A percentile compares a stretch with the other conserved stretches of the same genome.
Evolutionary conservation across 2,329 filamentous ascomycete genomes (phyloP).

Genomic region (Colletotrichum musicola): DNA sequence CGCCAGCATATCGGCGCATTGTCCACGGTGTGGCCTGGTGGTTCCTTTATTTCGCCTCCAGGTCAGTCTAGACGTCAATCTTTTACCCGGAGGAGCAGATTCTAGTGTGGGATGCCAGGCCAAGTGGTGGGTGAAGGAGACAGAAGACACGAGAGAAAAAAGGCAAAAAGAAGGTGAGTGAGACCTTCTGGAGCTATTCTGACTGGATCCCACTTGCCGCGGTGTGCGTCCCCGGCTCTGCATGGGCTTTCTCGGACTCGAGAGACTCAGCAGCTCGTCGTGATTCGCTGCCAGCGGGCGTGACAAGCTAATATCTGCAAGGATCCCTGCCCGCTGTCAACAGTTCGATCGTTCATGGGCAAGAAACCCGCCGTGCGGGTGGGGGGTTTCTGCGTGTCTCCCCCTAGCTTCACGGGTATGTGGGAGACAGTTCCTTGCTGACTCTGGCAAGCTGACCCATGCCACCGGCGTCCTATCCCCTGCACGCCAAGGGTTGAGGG

Average conservation of each 20-base stretch:
- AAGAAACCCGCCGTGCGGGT: conserved; percentile 20
- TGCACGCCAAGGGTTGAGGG: conserved; percentile 36
- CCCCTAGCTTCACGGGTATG: conserved; percentile 27
- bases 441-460: conserved; percentile 6
- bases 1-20: conserved; percentile 25
- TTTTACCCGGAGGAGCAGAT: conserved; percentile 14
- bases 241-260: conserved; percentile 12
- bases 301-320: conserved; percentile 25
- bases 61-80: conserved; percentile 15
- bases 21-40: conserved; percentile 9
- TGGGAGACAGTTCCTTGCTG: conserved; percentile 25
- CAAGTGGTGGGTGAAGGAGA: too few species aligned
- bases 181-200: conserved; percentile 1
- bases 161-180: not conserved
- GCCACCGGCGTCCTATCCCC: conserved; percentile 20
- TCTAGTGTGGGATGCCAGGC: not conserved
- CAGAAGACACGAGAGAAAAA: too few species aligned
- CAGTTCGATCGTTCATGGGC: conserved; percentile 28
- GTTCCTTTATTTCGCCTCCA: conserved; percentile 6
- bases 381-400: conserved; percentile 14
- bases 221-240: conserved; percentile 23
- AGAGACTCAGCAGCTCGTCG: not conserved
- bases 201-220: conserved; percentile 28
- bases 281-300: conserved; percentile 7
- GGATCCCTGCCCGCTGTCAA: conserved; percentile 15